Evolutionary conservation across 73 alveolate species (phyloP).

Genomic region (Durusdinium trenchii): DNA sequence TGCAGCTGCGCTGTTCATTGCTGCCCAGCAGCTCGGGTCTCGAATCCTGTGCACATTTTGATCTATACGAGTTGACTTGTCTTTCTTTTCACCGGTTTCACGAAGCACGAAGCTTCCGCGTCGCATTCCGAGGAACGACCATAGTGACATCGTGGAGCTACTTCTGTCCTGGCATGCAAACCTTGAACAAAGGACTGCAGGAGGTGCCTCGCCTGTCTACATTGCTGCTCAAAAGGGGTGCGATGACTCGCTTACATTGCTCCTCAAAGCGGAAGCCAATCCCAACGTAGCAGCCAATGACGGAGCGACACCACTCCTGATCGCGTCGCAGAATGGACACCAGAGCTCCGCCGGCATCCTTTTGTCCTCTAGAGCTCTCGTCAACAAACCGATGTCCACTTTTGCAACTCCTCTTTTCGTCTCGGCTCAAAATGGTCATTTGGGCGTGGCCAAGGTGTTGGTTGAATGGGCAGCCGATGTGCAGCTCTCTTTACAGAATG

Average conservation of each 20-base stretch:
- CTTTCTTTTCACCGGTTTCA: too few species aligned
- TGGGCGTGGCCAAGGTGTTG: background rate
- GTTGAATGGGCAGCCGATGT: background rate
- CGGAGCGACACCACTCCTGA: conserved; percentile 34
- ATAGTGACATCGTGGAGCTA: background rate
- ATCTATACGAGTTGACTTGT: too few species aligned
- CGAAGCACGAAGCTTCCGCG: too few species aligned
- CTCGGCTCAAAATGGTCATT: conserved; percentile 34
- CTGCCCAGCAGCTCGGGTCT: background rate
- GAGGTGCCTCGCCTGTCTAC: conserved; percentile 38
- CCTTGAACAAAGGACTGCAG: background rate
- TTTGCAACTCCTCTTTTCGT: conserved; percentile 39
- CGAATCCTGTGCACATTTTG: too few species aligned
- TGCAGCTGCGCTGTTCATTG: conserved; percentile 11
- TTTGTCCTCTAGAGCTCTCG: background rate
- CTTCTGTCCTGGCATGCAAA: background rate
- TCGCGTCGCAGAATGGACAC: conserved; percentile 37
- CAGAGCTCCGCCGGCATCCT: background rate
- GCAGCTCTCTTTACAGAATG: background rate
- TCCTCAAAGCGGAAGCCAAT: background rate
- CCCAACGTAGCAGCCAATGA: conserved; percentile 31
- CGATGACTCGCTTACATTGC: background rate
- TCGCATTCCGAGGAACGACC: conserved; percentile 28
- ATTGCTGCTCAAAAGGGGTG: conserved; percentile 48
- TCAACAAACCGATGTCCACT: background rate